phyloP scores from a whole-genome alignment of 192 early-diverging fungal genomes.

The Backusella circina region DNA sequence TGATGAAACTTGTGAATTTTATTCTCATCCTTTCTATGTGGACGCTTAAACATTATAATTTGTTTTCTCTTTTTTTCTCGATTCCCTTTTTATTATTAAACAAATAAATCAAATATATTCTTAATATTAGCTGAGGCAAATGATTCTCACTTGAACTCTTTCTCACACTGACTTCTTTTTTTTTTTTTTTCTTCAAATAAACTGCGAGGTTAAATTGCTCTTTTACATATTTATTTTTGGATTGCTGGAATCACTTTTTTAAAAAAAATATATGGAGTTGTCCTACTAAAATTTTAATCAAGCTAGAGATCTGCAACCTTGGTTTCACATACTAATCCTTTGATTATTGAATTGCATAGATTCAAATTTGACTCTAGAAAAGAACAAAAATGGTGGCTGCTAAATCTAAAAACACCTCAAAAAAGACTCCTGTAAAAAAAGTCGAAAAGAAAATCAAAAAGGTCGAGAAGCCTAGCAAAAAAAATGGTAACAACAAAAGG shows the following conservation, averaged over 20 bases:
- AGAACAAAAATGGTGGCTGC: not conserved
- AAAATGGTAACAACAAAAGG: not conserved
- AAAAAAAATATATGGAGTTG: not conserved
- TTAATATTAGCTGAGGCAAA: not conserved
- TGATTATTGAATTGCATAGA: not conserved
- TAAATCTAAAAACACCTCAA: not conserved
- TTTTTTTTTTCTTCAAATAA: not conserved
- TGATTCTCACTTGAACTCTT: not conserved
- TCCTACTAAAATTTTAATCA: not conserved
- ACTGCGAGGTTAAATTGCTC: no score
- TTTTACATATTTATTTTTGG: no score
- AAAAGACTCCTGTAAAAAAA: not conserved
- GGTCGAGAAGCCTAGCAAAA: not conserved
- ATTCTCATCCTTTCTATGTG: constrained; percentile 35
- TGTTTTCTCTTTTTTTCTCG: not conserved
- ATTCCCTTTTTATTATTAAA: not conserved
- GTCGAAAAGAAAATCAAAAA: not conserved
- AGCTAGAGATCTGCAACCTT: not conserved
- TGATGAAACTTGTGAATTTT: constrained; percentile 31
- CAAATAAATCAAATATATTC: not conserved
- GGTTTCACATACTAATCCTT: not conserved
- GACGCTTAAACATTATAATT: constrained; percentile 15
- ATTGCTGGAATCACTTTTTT: not conserved
- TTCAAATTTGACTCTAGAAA: not conserved
- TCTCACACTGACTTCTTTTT: not conserved